Base-by-base conservation (phyloP, 805 yeast species). In the Wickerhamiella dianesei region DNA sequence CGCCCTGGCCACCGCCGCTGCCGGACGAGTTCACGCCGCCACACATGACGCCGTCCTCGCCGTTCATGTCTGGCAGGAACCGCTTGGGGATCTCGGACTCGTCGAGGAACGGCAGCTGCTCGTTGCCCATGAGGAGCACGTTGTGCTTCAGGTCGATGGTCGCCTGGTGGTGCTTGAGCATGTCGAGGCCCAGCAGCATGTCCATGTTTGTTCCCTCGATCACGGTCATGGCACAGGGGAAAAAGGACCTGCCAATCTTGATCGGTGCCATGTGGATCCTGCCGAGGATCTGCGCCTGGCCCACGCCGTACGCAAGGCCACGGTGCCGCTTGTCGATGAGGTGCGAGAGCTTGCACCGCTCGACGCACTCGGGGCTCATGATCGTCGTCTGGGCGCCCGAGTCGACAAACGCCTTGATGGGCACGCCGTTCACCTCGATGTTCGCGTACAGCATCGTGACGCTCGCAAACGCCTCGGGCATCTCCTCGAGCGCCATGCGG, bases 381-480 rank as follows among this genome's bases (percentile, higher is more conserved):
- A 92, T 80, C 0, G 98, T 87, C 22, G 77, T 69, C 62, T 87
- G 96, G 0, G 99, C 97, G 2, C 99, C 98, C 0, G 96, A 78
- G 61, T 92, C 99, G 3, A 92, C 94, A 67, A 92, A 86, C 0
- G 97, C 97, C 60, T 84, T 84, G 2, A 87, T 81, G 19, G 80
- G 78, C 41, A 72, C 70, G 1, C 92, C 89, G 57, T 92, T 88
- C 35, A 89, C 80, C 53, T 76, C 80, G 37, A 86, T 71, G 47
- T 78, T 71, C 14, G 92, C 77, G 63, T 80, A 89, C 37, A 92
- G 71, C 95, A 92, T 87, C 29, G 75, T 75, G 2, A 89, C 94
- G 0, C 73, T 64, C 0, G 87, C 80, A 65, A 92, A 92, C 35
- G 83, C 73, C 61, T 92, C 99, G 0, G 99, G 98, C 3, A 89